Base-by-base conservation (phyloP, 2,329 filamentous ascomycete genomes). In the Volutella citrinella region DNA sequence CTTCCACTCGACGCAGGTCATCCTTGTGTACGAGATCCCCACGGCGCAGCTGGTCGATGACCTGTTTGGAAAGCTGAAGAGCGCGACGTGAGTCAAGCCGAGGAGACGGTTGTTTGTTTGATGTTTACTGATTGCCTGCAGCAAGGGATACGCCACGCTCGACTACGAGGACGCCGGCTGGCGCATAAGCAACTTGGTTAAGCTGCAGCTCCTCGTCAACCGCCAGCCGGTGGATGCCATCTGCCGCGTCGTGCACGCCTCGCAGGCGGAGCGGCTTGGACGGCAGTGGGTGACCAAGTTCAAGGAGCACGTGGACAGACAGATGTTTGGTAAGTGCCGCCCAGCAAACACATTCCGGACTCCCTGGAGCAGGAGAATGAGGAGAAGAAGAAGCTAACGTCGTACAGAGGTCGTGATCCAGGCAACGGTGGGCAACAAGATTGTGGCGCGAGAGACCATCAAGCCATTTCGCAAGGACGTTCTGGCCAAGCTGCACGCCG, bases 391-490 rank as follows among this genome's bases (percentile, higher is more conserved):
- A n/a, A 15, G 8, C 32, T 52, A 30, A 46, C 19, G 1, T 7
- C n/a, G 6, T 19, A 10, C 21, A 69, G 93, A 98, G 66, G 80
- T 98, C 15, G 72, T 97, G 36, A 97, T 98, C 45, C 93, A 98
- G 63, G 91, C 93, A 4, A 83, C 86, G 0, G 84, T 86, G 1
- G 91, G 90, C 5, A 81, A 79, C 49, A 78, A 83, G 31, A 82
- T 98, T 32, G 78, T 98, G 5, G 93, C 93, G 0, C 74, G 93
- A 55, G 93, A 97, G 59, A 96, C 90, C 0, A 82, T 98, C 59
- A 97, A 97, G 68, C 88, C 93, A 0, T 98, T 95, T 63, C 75
- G 93, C 28, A 98, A 98, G 62, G 93, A 98, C 52, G 93, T 98
- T 4, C 66, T 95, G 36, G 83, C 84, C 7, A 97, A 97, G 64